These are phyloP conservation scores for Orychophragmus violaceus DNA, from an alignment of 345 rosid genomes.

Conservation along the genomic window DNA sequence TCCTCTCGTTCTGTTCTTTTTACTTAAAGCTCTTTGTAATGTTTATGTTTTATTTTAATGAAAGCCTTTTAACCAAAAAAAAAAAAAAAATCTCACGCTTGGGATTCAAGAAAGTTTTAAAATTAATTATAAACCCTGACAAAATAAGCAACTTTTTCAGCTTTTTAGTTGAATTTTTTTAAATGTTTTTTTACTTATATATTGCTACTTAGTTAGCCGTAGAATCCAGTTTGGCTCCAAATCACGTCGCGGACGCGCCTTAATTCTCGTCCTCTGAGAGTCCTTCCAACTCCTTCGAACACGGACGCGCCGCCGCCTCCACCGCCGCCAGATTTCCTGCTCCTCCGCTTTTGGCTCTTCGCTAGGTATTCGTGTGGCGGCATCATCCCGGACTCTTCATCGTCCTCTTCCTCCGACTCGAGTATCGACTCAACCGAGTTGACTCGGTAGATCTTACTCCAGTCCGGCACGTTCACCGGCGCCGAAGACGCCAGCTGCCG, in stretches of 20 bases:
- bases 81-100: no score
- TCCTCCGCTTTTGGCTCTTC: constrained; percentile 52
- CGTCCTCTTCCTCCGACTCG: constrained; percentile 52
- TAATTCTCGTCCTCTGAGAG: constrained; percentile 91
- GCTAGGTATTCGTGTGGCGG: constrained; percentile 97
- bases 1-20: no score
- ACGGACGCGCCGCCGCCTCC: constrained; percentile 51
- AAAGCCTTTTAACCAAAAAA: no score
- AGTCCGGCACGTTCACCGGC: constrained; percentile 88
- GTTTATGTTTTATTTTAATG: no score
- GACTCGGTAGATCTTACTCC: constrained; percentile 80
- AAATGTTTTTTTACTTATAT: neutral
- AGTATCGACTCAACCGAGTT: constrained; percentile 72
- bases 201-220: constrained; percentile 38
- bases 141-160: constrained; percentile 5
- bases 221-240: constrained; percentile 90
- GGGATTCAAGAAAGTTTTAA: constrained; percentile 26
- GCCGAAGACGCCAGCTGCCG: constrained; percentile 44
- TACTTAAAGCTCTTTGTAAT: no score
- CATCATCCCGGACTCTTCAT: constrained; percentile 46
- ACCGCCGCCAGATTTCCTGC: constrained; percentile 26
- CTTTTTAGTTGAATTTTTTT: neutral
- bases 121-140: constrained; percentile 15
- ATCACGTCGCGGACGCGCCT: constrained; percentile 89
- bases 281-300: constrained; percentile 82